Evolutionary conservation across 2,329 filamentous ascomycete species (phyloP).

Genomic region (Sporothrix curviconia): DNA sequence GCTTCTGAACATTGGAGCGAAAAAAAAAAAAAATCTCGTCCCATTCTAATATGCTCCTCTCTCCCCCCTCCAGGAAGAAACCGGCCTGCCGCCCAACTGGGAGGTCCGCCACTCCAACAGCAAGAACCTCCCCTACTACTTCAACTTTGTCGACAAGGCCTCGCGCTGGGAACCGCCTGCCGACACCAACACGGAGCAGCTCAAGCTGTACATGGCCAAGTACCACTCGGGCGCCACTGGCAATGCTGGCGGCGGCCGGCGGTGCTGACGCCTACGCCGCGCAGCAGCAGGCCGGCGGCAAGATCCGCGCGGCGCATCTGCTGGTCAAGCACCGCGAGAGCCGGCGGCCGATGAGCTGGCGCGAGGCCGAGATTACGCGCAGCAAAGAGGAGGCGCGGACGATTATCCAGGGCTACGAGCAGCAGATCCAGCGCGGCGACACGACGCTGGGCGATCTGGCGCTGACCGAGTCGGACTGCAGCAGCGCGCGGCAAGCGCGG

Average conservation of each 20-base stretch:
- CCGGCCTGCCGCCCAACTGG: conserved; percentile 80
- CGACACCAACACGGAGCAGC: conserved; percentile 81
- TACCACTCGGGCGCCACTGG: conserved; percentile 63
- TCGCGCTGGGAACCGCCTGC: conserved; percentile 92
- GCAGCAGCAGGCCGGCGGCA: conserved; percentile 44
- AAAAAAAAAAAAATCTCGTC: no score
- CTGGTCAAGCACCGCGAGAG: conserved; percentile 90
- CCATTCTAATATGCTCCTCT: no score
- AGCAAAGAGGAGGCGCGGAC: conserved; percentile 77
- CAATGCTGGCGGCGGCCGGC: conserved; percentile 31
- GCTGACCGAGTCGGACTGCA: conserved; percentile 86
- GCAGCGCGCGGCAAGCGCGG: conserved; percentile 89
- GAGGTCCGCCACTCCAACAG: conserved; percentile 97
- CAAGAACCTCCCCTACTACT: conserved; percentile 98
- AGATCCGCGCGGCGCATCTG: conserved; percentile 89
- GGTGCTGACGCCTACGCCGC: neutral
- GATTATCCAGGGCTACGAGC: conserved; percentile 70
- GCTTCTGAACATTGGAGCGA: no score
- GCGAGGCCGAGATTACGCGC: conserved; percentile 81
- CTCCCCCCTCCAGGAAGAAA: conserved; percentile 23
- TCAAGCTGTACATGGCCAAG: conserved; percentile 89
- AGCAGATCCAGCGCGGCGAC: conserved; percentile 65
- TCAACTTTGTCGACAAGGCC: conserved; percentile 78
- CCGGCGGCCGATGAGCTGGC: conserved; percentile 86
- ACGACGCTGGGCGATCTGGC: conserved; percentile 74